Percentiles rank a stretch among this genome's conserved stretches.
Evolutionary conservation across 2,329 filamentous ascomycete species (phyloP).

Genomic region (Mycocentrospora acerina): DNA sequence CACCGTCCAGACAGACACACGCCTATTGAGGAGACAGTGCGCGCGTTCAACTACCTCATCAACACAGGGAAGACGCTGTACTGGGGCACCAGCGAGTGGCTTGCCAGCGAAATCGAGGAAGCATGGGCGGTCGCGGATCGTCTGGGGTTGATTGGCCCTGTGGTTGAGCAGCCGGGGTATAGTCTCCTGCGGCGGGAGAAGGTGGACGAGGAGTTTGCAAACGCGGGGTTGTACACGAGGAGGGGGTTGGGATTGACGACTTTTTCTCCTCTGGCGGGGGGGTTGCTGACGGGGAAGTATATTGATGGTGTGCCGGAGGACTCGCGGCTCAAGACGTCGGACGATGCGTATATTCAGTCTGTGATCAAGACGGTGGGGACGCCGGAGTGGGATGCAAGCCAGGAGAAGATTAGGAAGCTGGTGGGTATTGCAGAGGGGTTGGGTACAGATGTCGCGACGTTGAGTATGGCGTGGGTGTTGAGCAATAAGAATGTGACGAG

Average conservation of each 20-base stretch:
- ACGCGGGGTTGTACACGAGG: conserved; percentile 54
- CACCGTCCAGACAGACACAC: conserved; percentile 69
- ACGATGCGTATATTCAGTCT: conserved; percentile 56
- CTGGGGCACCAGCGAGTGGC: conserved; percentile 65
- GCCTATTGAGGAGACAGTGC: conserved; percentile 71
- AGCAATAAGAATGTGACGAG: conserved; percentile 32
- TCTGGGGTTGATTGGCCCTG: conserved; percentile 58
- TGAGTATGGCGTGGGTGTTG: conserved; percentile 41
- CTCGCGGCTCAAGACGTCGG: conserved; percentile 57
- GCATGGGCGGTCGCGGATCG: conserved; percentile 61
- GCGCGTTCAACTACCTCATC: conserved; percentile 72
- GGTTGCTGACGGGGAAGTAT: conserved; percentile 63
- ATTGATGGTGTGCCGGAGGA: conserved; percentile 61
- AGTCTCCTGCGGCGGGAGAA: conserved; percentile 59
- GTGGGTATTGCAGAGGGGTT: conserved; percentile 62
- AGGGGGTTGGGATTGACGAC: conserved; percentile 57
- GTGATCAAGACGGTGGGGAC: conserved; percentile 44
- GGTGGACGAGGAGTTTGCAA: conserved; percentile 60
- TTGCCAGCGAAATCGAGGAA: conserved; percentile 60
- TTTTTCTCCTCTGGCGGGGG: conserved; percentile 58
- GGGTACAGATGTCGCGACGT: conserved; percentile 55
- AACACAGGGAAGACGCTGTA: conserved; percentile 67
- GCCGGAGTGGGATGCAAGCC: conserved; percentile 56
- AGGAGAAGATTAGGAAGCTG: conserved; percentile 57
- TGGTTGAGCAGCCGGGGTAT: conserved; percentile 59